phyloP scores from a whole-genome alignment of 352 stramenopile genomes.

The Peronospora farinosa region DNA sequence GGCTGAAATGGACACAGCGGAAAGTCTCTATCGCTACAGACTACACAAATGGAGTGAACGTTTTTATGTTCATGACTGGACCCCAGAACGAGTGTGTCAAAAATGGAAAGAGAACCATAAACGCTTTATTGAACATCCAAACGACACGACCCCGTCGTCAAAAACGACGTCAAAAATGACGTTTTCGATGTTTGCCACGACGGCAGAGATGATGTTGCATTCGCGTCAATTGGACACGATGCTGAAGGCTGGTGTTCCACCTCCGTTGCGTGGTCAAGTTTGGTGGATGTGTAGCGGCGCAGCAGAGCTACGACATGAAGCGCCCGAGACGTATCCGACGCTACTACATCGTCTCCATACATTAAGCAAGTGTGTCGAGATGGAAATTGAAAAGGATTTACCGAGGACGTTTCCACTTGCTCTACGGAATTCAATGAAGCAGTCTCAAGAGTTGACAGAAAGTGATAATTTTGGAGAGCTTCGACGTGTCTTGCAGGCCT shows the following conservation, averaged over 20 bases:
- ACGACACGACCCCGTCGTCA: slow-evolving; percentile 5
- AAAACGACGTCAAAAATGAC: slow-evolving; percentile 36
- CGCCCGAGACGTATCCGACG: slow-evolving; percentile 45
- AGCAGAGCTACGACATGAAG: slow-evolving; percentile 35
- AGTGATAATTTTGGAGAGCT: slow-evolving; percentile 51
- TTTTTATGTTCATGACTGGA: slow-evolving; percentile 52
- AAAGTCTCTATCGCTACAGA: slow-evolving; percentile 28
- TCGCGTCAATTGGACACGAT: slow-evolving; percentile 62
- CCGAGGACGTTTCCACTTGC: slow-evolving; percentile 68
- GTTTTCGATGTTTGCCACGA: slow-evolving; percentile 42
- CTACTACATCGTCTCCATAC: slow-evolving; percentile 51
- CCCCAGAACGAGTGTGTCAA: slow-evolving; percentile 46
- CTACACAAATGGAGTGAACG: slow-evolving; percentile 53
- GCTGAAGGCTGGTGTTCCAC: slow-evolving; percentile 55
- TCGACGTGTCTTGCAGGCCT: slow-evolving; percentile 75
- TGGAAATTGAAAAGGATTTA: slow-evolving; percentile 88
- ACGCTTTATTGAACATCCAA: slow-evolving; percentile 30
- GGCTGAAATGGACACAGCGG: slow-evolving; percentile 15
- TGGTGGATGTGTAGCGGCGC: slow-evolving; percentile 82
- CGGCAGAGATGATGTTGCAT: slow-evolving; percentile 45
- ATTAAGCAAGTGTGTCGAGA: slow-evolving; percentile 52
- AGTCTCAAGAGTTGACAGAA: slow-evolving; percentile 18
- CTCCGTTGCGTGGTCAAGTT: slow-evolving; percentile 57
- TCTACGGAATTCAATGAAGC: slow-evolving; percentile 20
- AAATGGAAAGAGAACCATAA: slow-evolving; percentile 72